These are phyloP conservation scores for Cystofilobasidium bisporidii DNA, from an alignment of 768 basidiomycete species.

Conservation along the genomic window DNA sequence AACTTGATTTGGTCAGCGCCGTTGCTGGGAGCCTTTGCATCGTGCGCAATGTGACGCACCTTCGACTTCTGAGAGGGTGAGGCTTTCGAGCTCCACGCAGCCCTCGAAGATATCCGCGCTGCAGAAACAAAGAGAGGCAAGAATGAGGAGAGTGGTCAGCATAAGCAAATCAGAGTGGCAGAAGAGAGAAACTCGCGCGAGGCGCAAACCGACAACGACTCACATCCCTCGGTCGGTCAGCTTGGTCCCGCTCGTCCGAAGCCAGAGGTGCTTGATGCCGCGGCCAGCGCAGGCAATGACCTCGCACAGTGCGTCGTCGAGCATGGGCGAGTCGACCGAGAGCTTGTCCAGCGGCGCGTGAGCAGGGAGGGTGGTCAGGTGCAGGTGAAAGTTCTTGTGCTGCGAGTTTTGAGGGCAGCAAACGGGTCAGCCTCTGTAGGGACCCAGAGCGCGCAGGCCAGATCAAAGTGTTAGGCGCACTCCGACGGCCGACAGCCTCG, in stretches of 20 bases:
- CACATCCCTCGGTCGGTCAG: conserved; percentile 20
- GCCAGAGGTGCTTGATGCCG: conserved; percentile 21
- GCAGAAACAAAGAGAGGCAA: too few relatives aligned
- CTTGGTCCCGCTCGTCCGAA: conserved; percentile 19
- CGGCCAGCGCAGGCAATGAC: conserved; percentile 8
- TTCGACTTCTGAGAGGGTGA: conserved; percentile 21
- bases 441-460: background rate
- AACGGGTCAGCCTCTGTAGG: background rate
- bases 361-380: conserved; percentile 18
- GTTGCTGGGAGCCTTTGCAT: too few relatives aligned
- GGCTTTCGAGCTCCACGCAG: conserved; percentile 13
- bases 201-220: background rate
- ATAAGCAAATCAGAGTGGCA: too few relatives aligned
- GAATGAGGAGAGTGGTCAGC: too few relatives aligned
- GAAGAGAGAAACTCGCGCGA: too few relatives aligned
- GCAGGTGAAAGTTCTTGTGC: conserved; percentile 17
- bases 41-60: conserved; percentile 20
- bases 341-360: conserved; percentile 18
- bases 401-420: background rate
- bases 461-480: background rate
- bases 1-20: background rate
- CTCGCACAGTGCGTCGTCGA: conserved; percentile 20
- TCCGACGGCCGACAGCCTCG: conserved; percentile 16
- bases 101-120: conserved; percentile 11
- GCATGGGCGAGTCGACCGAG: conserved; percentile 8